phyloP scores from a whole-genome alignment of 1,284 basidiomycete genomes.

The Apiotrichum gracile region DNA sequence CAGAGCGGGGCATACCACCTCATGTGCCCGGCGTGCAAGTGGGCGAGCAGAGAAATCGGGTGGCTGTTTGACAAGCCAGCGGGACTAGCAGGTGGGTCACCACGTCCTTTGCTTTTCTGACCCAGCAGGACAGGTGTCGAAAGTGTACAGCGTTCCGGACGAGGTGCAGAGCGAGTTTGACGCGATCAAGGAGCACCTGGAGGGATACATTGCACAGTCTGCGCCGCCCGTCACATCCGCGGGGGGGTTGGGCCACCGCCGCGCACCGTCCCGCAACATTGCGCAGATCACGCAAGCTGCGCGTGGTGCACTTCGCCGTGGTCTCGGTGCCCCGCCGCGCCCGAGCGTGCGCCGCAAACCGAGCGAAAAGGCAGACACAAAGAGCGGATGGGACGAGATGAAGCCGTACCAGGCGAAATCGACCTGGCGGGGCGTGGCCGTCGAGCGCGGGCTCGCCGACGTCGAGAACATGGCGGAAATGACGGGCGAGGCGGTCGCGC shows the following conservation, averaged over 20 bases:
- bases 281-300: conserved; percentile 42
- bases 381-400: conserved; percentile 37
- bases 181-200: conserved; percentile 86
- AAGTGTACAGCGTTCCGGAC: conserved; percentile 74
- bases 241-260: conserved; percentile 2
- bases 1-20: conserved; percentile 77
- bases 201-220: conserved; percentile 58
- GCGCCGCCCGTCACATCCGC: conserved; percentile 12
- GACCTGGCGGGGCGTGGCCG: conserved; percentile 29
- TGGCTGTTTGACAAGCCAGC: conserved; percentile 95
- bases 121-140: conserved; percentile 72
- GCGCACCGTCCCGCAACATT: conserved; percentile 36
- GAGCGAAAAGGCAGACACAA: conserved; percentile 8
- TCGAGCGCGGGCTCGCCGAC: conserved; percentile 16
- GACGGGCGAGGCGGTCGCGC: conserved; percentile 57
- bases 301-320: conserved; percentile 32
- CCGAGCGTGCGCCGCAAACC: conserved; percentile 3
- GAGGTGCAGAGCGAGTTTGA: conserved; percentile 78
- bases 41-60: conserved; percentile 86
- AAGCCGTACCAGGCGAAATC: conserved; percentile 31
- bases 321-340: conserved; percentile 14
- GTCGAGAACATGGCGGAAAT: conserved; percentile 57
- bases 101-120: conserved; percentile 9
- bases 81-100: conserved; percentile 70
- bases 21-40: conserved; percentile 84